A percentile compares a stretch with the other conserved stretches of the same genome.
These are phyloP conservation scores for Colletotrichum scovillei DNA, from an alignment of 2,329 filamentous ascomycete species.

Conservation along the genomic window DNA sequence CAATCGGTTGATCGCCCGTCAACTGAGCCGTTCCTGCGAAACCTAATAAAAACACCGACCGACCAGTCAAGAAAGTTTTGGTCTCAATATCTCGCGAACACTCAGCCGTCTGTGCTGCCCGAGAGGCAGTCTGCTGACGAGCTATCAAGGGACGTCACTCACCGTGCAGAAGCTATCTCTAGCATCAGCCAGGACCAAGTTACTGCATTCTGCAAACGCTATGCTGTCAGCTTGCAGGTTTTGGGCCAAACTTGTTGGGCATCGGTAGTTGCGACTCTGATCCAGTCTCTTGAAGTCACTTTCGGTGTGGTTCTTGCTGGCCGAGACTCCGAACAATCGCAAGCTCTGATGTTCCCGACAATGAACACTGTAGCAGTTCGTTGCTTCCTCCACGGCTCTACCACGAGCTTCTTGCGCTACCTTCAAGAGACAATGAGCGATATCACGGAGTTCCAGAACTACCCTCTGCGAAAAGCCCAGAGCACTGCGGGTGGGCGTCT, in stretches of 20 bases:
- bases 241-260: conserved; percentile 84
- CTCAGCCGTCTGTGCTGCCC: conserved; percentile 49
- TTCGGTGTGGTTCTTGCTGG: conserved; percentile 90
- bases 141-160: conserved; percentile 43
- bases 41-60: conserved; percentile 58
- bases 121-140: conserved; percentile 43
- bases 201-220: conserved; percentile 70
- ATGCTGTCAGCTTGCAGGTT: conserved; percentile 79
- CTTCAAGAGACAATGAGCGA: conserved; percentile 77
- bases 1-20: conserved; percentile 53
- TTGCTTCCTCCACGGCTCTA: conserved; percentile 76
- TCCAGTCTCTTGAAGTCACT: conserved; percentile 75
- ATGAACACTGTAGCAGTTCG: conserved; percentile 91
- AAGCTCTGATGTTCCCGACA: conserved; percentile 81
- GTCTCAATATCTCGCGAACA: conserved; percentile 72
- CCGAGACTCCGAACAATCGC: conserved; percentile 77
- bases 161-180: conserved; percentile 53
- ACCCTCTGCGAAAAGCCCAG: conserved; percentile 79
- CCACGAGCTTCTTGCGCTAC: conserved; percentile 74
- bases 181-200: conserved; percentile 36
- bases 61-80: conserved; percentile 68
- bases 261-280: conserved; percentile 72
- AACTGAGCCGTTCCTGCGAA: conserved; percentile 65
- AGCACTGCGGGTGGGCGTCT: conserved; percentile 47
- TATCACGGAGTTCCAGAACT: conserved; percentile 79